These are phyloP conservation scores for Turritis glabra DNA, from an alignment of 345 rosid species.

Conservation along the genomic window DNA sequence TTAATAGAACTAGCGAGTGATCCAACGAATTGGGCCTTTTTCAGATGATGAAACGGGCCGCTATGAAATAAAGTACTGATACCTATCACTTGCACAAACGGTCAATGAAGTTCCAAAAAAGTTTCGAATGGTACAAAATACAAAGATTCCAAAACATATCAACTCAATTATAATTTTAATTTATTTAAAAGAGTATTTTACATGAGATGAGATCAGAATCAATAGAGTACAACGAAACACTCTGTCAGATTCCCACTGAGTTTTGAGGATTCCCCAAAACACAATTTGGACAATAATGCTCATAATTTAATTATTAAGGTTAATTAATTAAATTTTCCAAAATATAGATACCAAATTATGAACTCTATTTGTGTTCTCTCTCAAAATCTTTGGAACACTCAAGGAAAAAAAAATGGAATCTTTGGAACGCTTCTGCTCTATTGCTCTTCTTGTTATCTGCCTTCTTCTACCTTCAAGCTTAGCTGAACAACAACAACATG, in stretches of 20 bases:
- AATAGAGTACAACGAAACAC: slow-evolving; percentile 7
- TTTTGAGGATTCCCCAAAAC: not conserved
- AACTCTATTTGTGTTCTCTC: not conserved
- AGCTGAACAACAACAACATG: slow-evolving; percentile 40
- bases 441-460: slow-evolving; percentile 27
- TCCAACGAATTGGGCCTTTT: too few species aligned
- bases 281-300: slow-evolving; percentile 7
- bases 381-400: slow-evolving; percentile 22
- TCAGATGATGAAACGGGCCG: too few species aligned
- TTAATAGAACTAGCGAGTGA: too few species aligned
- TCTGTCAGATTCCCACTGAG: slow-evolving; percentile 31
- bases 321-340: not conserved
- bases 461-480: slow-evolving; percentile 37
- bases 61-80: too few species aligned
- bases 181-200: not conserved
- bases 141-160: too few species aligned
- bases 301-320: not conserved
- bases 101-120: too few species aligned
- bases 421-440: slow-evolving; percentile 15
- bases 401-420: slow-evolving; percentile 24
- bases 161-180: too few species aligned
- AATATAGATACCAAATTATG: not conserved
- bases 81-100: too few species aligned
- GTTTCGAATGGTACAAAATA: too few species aligned
- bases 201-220: not conserved